Evolutionary conservation across 495 filamentous ascomycete species (phyloP).

Genomic region (Penicillium pancosmium): DNA sequence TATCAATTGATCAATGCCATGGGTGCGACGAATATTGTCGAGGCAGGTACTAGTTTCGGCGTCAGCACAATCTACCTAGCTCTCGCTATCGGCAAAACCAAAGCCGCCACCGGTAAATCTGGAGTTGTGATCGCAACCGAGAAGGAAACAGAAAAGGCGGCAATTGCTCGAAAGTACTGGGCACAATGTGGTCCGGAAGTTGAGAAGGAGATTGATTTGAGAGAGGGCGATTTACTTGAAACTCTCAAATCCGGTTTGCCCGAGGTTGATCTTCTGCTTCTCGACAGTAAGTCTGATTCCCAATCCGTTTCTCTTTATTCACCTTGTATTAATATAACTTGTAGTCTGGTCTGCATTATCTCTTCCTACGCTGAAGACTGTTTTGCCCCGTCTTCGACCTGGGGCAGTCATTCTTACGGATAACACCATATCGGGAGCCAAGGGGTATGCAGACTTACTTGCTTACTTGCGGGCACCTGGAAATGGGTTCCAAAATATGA

Average conservation of each 20-base stretch:
- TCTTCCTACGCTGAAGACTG: constrained; percentile 49
- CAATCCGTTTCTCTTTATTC: background rate
- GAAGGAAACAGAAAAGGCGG: constrained; percentile 52
- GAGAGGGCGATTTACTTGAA: constrained; percentile 55
- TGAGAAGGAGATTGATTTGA: constrained; percentile 48
- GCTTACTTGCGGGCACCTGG: constrained; percentile 23
- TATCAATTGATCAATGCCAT: constrained; percentile 47
- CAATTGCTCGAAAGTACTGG: constrained; percentile 50
- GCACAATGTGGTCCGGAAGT: constrained; percentile 43
- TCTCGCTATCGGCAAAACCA: constrained; percentile 46
- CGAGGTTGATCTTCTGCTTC: constrained; percentile 52
- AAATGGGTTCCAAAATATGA: constrained; percentile 34
- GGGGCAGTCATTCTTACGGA: constrained; percentile 54
- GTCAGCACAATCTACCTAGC: constrained; percentile 61
- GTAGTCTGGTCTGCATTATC: constrained; percentile 55
- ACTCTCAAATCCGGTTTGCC: constrained; percentile 46
- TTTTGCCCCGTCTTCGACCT: constrained; percentile 44
- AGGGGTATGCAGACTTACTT: constrained; percentile 36
- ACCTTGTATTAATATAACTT: constrained; percentile 6
- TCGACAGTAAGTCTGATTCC: constrained; percentile 53
- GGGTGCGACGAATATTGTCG: constrained; percentile 50
- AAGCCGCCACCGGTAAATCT: constrained; percentile 16
- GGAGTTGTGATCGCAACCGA: constrained; percentile 58
- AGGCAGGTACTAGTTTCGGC: constrained; percentile 59
- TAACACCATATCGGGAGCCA: constrained; percentile 40